Base-by-base conservation (phyloP, 805 yeast species). In the Ogataea paraovalis region DNA sequence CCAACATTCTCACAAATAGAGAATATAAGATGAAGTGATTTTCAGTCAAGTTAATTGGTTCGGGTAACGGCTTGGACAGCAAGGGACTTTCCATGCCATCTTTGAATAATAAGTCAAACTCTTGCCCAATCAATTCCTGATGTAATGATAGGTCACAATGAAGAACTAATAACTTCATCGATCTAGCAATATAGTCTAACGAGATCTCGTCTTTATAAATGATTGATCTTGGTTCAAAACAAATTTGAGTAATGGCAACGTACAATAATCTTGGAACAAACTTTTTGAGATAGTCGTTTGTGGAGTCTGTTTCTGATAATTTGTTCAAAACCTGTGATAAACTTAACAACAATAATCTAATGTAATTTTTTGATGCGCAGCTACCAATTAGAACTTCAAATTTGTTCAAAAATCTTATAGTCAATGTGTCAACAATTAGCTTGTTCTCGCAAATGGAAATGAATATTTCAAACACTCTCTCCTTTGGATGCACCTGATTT, bases 1-100 rank as follows among this genome's bases (percentile, higher is more conserved):
- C 72, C 9, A 83, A 43, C 1, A 82, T 56, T 50, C 77, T 79
- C 33, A 68, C 69, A 50, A 73, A 68, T 27, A 73, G 49, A 1
- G 71, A 64, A 19, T 79, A 66, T 16, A 70, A 58, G 16, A 69
- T 64, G 7, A 62, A 57, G 4, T 74, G 66, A 0, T 32, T 34
- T 2, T 54, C 55, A 2, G 66, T 42, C 1, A 73, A 44, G 21
- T 60, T 53, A 3, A 58, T 20, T 2, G 47, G 40, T 8, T 39
- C 4, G 0, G 55, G n/a, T 1, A 59, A 64, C 53, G 38, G 49
- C 34, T 16, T 59, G 37, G 14, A 56, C 20, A 42, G 57, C 44
- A 62, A 21, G 1, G 47, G 20, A 19, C 41, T 52, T 50, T 45
- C 41, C 20, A 48, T 32, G 23, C 20, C 18, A 1, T 59, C 66